phyloP scores from a whole-genome alignment of 2,329 filamentous ascomycete genomes.

The Blumeriella jaapii region DNA sequence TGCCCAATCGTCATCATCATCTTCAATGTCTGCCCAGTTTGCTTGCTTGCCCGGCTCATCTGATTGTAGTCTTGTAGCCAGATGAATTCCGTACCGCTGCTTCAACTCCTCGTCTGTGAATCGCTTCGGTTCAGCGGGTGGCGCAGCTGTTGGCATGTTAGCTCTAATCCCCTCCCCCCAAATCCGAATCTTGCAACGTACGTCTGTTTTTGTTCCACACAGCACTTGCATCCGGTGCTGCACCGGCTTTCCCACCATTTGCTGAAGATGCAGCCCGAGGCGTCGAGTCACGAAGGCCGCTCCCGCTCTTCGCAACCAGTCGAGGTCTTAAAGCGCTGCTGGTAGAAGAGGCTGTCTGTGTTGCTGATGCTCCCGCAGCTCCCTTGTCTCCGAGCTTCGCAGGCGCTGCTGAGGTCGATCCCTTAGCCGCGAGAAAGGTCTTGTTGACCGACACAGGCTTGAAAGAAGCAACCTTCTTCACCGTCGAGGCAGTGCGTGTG shows the following conservation, averaged over 20 bases:
- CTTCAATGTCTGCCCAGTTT: constrained; percentile 85
- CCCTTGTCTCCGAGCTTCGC: constrained; percentile 42
- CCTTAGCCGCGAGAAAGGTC: constrained; percentile 69
- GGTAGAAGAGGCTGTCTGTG: constrained; percentile 35
- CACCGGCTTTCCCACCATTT: constrained; percentile 46
- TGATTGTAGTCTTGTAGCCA: constrained; percentile 66
- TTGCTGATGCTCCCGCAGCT: constrained; percentile 32
- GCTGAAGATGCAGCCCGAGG: constrained; percentile 31
- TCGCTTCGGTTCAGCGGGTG: constrained; percentile 63
- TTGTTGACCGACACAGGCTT: constrained; percentile 81
- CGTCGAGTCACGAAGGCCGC: constrained; percentile 42
- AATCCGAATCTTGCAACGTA: constrained; percentile 33
- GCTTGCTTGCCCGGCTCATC: constrained; percentile 65
- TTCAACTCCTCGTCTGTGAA: constrained; percentile 77
- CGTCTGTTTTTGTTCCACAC: constrained; percentile 89
- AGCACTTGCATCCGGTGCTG: constrained; percentile 57
- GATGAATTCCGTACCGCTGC: constrained; percentile 76
- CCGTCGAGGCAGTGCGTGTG: constrained; percentile 43
- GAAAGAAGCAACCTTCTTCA: constrained; percentile 69
- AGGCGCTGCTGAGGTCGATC: constrained; percentile 32
- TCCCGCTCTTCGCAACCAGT: constrained; percentile 64
- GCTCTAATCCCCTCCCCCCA: constrained; percentile 7
- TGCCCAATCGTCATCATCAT: constrained; percentile 80
- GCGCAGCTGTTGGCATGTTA: constrained; percentile 37
- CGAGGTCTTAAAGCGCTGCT: constrained; percentile 52